Percentiles rank a stretch among this genome's conserved stretches.
phyloP scores from a whole-genome alignment of 768 basidiomycete species.

The Cubamyces sp. region DNA sequence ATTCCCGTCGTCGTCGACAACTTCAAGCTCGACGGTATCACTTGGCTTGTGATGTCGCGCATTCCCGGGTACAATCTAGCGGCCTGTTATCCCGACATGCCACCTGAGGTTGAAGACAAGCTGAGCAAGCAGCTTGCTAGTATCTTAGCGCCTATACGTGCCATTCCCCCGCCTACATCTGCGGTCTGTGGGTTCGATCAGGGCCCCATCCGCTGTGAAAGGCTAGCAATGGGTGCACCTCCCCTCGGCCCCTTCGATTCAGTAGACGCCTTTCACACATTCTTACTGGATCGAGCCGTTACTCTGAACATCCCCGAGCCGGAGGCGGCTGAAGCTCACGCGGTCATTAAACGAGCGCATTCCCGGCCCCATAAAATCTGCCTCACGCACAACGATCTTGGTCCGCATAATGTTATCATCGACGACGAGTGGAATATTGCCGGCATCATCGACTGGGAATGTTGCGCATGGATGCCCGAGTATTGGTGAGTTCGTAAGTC shows the following conservation, averaged over 20 bases:
- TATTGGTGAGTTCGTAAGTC: constrained; percentile 19
- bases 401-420: constrained; percentile 42
- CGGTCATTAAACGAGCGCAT: constrained; percentile 13
- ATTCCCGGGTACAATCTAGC: constrained; percentile 16
- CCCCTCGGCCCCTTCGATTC: constrained; percentile 18
- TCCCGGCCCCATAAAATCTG: constrained; percentile 17
- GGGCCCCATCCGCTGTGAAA: constrained; percentile 17
- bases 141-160: constrained; percentile 16
- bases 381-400: constrained; percentile 42
- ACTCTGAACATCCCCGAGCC: not conserved
- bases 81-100: not conserved
- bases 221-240: constrained; percentile 9
- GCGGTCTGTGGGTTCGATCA: constrained; percentile 17
- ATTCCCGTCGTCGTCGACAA: constrained; percentile 27
- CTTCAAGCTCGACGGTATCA: constrained; percentile 9
- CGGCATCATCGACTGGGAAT: constrained; percentile 32
- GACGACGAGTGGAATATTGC: constrained; percentile 28
- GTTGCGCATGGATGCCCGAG: constrained; percentile 30
- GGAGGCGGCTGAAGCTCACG: constrained; percentile 9
- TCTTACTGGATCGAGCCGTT: constrained; percentile 2
- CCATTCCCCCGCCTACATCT: constrained; percentile 3
- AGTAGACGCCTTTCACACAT: constrained; percentile 17
- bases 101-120: constrained; percentile 1
- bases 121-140: constrained; percentile 6
- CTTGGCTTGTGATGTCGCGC: constrained; percentile 22